Base-by-base conservation (phyloP, 768 basidiomycete species). In the Xerocomellus dryophilus region DNA sequence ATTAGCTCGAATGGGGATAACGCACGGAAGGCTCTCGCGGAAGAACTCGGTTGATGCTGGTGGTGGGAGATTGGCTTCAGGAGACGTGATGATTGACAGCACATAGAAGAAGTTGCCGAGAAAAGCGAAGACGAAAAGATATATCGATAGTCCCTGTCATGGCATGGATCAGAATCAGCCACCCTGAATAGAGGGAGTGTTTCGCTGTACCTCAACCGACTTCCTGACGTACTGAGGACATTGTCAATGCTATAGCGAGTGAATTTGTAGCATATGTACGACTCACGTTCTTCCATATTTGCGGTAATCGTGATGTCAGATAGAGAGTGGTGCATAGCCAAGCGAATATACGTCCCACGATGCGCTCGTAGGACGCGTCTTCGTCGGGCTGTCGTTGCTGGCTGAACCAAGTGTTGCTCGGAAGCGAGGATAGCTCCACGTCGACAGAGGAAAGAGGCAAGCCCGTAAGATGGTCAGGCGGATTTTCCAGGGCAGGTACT, bases 241-340 rank as follows among this genome's bases (percentile, higher is more conserved):
- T 17, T 20, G 7, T 57, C 25, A 45, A 49, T 56, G 2, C 47
- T 29, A 41, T 43, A 10, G 43, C 54, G 43, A 47, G 35, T 35
- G 31, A 51, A 15, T 8, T 35, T 42, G 41, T 20, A 46, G 20
- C 21, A 44, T 31, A 27, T 46, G 20, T 29, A 41, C 23, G 35
- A 84, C 93, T 68, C 70, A 97, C 95, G 65, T 98, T 98, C 72
- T 95, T 96, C 97, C 97, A 98, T 58, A 99, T 97, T 70, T 99
- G 97, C 20, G 97, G 97, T 63, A 99, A 72, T 54, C 97, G 83
- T 4, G 89, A 91, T 4, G 96, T 98, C 34, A 99, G 75, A 71
- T 99, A 99, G 15, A 98, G 75, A 0, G 85, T 90, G 2, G 95
- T 93, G 67, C 96, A 98, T 18, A 87, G 66, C 97, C 97, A 99